Evolutionary conservation across 768 basidiomycete species (phyloP), one percentile per base, ranked within the genome.

Genomic region (Phlebiopsis flavidoalba): DNA sequence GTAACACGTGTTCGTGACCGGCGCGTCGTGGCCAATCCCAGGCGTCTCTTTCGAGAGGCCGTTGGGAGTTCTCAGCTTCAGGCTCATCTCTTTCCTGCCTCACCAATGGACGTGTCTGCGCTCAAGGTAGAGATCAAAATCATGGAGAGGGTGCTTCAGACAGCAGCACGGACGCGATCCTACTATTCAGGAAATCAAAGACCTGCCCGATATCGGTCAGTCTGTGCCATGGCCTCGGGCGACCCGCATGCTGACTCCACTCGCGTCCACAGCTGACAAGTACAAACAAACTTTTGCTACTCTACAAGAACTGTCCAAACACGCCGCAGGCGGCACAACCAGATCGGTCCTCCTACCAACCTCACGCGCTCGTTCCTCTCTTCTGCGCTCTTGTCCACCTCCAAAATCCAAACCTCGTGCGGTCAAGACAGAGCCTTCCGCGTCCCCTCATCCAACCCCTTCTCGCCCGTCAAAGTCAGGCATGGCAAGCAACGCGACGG

Each of bases 111-210:
- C 65, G 61, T 83, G 57, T 69, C 79, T 36, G 64, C 76, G 52
- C 73, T 92, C 36, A 83, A 84, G 10, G 75, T 85, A 61, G 85
- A 93, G 68, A 84, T 93, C 62, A 93, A n/a, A 93, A 71, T 62
- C 75, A 47, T 93, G 90, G 86, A 91, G 93, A 68, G 85, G 85
- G 62, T 76, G 77, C 19, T 93, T 91, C 72, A 83, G 78, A 60
- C 71, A 75, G 0, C 66, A 64, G 0, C 75, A 90, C 69, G 82
- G 80, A 45, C 79, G 82, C 62, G 79, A 83, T 36, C 86, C 91
- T 0, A 80, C 83, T 26, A 73, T 90, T 1, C 80, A 90, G 52
- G 91, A 93, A 66, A 91, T 93, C 58, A 87, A 79, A 68, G 74
- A 78, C 47, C 75, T 80, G 17, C 83, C 83, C 7, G 65, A 68